phyloP scores from a whole-genome alignment of 208 protist species.

The Novymonas esmeraldas region DNA sequence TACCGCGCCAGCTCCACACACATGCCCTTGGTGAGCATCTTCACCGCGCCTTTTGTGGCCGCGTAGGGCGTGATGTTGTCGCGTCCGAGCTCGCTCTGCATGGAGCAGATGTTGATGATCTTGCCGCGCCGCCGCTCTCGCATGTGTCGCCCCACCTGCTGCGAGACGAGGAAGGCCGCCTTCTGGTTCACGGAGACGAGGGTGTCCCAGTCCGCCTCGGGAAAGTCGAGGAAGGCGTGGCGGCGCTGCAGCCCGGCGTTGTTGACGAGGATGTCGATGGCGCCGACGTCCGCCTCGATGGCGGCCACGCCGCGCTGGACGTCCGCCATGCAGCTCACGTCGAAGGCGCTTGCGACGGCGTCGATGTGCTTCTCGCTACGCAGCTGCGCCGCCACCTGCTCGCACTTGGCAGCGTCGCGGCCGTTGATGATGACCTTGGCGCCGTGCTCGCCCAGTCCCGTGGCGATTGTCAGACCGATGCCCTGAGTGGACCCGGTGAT shows the following conservation, averaged over 20 bases:
- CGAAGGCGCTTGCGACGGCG: constrained; percentile 5
- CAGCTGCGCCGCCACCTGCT: constrained; percentile 1
- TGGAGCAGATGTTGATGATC: constrained; percentile 49
- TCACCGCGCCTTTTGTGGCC: constrained; percentile 46
- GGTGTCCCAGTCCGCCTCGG: constrained; percentile 38
- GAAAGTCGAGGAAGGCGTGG: constrained; percentile 33
- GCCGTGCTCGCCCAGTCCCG: constrained; percentile 4
- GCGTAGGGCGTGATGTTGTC: constrained; percentile 48
- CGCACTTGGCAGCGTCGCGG: constrained; percentile 5
- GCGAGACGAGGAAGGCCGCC: constrained; percentile 38
- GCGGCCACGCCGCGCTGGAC: constrained; percentile 11
- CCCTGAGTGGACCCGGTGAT: background rate
- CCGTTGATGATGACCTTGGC: constrained; percentile 9
- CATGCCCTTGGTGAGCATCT: constrained; percentile 50
- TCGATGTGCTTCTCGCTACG: background rate
- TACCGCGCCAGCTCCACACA: constrained; percentile 41
- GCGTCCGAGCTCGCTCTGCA: constrained; percentile 33
- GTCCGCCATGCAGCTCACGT: constrained; percentile 8
- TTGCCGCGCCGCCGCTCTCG: constrained; percentile 32
- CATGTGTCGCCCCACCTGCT: constrained; percentile 36
- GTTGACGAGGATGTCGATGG: constrained; percentile 55
- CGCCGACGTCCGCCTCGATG: constrained; percentile 32
- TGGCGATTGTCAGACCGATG: background rate
- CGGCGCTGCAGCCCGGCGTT: constrained; percentile 59
- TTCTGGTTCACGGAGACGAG: constrained; percentile 46